These are phyloP conservation scores for Gynochthodes officinalis DNA, from an alignment of 257 asterid genomes.

Conservation along the genomic window DNA sequence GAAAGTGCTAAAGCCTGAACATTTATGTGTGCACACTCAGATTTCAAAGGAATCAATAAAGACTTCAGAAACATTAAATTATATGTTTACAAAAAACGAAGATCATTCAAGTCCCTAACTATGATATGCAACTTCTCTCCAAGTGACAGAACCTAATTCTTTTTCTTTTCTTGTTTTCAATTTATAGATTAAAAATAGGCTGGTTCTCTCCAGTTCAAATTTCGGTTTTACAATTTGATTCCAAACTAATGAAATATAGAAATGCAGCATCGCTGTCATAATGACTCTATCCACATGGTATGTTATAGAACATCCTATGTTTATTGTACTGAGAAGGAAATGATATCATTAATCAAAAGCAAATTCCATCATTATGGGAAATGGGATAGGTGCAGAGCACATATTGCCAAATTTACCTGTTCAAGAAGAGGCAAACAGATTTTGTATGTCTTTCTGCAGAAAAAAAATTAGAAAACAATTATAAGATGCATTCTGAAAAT, in stretches of 20 bases:
- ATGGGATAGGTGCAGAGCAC: not conserved
- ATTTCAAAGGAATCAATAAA: not conserved
- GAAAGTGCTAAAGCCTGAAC: not conserved
- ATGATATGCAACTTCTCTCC: not conserved
- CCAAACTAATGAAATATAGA: not conserved
- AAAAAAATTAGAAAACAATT: constrained; percentile 3
- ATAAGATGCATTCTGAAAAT: constrained; percentile 2
- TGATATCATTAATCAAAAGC: not conserved
- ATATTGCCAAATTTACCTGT: constrained; percentile 29
- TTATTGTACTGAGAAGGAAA: not conserved
- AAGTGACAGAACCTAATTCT: not conserved
- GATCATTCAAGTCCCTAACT: not conserved
- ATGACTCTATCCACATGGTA: not conserved
- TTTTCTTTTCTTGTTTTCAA: not conserved
- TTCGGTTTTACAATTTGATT: too few relatives aligned
- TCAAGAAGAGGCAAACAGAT: constrained; percentile 45
- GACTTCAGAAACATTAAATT: not conserved
- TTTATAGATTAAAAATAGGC: too few relatives aligned
- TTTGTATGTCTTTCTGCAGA: constrained; percentile 59
- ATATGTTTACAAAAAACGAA: not conserved
- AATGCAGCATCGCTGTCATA: not conserved
- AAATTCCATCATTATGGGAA: not conserved
- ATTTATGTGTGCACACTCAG: not conserved
- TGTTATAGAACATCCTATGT: not conserved
- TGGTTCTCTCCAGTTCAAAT: too few relatives aligned